A percentile compares a stretch with the other conserved stretches of the same genome.
phyloP scores from a whole-genome alignment of 2,329 filamentous ascomycete genomes.

The Verticillium zaregamsianum region DNA sequence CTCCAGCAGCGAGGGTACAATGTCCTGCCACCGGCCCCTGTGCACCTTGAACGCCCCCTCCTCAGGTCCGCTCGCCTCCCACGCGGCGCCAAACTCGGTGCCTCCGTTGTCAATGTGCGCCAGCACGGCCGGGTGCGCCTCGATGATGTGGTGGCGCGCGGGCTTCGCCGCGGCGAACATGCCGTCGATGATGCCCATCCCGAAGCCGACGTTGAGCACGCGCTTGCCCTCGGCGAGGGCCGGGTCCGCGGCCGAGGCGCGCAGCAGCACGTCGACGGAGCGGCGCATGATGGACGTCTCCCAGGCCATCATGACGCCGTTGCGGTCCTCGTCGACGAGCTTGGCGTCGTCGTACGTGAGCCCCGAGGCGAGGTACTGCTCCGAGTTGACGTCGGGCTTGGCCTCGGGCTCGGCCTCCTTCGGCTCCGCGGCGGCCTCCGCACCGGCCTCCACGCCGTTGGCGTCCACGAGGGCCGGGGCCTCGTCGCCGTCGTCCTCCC shows the following conservation, averaged over 20 bases:
- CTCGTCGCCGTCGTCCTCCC: constrained; percentile 42
- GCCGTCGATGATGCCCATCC: constrained; percentile 83
- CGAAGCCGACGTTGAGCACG: constrained; percentile 83
- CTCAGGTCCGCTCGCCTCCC: constrained; percentile 51
- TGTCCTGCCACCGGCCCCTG: constrained; percentile 75
- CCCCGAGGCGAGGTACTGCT: constrained; percentile 63
- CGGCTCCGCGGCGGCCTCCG: constrained; percentile 18
- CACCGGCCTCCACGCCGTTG: constrained; percentile 20
- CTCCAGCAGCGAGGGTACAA: constrained; percentile 64
- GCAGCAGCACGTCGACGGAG: constrained; percentile 64
- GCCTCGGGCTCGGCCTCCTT: constrained; percentile 26
- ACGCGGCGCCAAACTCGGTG: constrained; percentile 49
- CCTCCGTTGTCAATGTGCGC: constrained; percentile 50
- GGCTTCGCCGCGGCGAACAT: constrained; percentile 69
- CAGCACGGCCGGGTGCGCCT: constrained; percentile 77
- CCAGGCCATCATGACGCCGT: constrained; percentile 94
- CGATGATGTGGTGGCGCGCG: constrained; percentile 74
- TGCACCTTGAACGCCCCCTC: constrained; percentile 71
- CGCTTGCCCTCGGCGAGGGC: constrained; percentile 46
- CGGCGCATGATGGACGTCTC: constrained; percentile 81
- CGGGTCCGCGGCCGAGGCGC: not conserved
- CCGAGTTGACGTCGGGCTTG: constrained; percentile 53
- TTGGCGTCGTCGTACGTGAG: constrained; percentile 62
- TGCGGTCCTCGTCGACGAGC: constrained; percentile 69
- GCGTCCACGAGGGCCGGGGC: constrained; percentile 26